These are phyloP conservation scores for Candida methanosorbosa DNA, from an alignment of 805 yeast genomes.

Conservation along the genomic window DNA sequence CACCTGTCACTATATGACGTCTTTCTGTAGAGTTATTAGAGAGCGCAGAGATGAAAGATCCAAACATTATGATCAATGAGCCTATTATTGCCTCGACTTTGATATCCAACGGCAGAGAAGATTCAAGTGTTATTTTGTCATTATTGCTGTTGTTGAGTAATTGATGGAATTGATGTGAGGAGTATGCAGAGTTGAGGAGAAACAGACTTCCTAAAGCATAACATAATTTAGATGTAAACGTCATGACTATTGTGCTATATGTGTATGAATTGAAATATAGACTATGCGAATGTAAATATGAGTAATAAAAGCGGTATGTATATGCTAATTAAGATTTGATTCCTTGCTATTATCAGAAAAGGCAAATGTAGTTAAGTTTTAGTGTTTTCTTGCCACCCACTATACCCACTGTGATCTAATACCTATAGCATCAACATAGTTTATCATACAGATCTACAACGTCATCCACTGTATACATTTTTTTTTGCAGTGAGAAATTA, in stretches of 20 bases:
- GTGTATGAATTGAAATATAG: too few relatives aligned
- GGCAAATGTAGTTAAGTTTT: too few relatives aligned
- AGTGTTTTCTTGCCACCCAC: too few relatives aligned
- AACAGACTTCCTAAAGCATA: not conserved
- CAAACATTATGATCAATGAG: slow-evolving; percentile 31
- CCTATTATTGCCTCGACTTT: slow-evolving; percentile 42
- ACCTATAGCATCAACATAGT: too few relatives aligned
- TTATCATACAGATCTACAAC: too few relatives aligned
- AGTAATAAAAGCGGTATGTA: too few relatives aligned
- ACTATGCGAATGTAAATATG: too few relatives aligned
- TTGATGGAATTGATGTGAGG: not conserved
- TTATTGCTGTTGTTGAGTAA: not conserved
- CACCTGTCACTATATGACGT: slow-evolving; percentile 18
- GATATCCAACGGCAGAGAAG: slow-evolving; percentile 35
- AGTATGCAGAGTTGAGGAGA: not conserved
- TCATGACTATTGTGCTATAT: not conserved
- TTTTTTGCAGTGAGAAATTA: too few relatives aligned
- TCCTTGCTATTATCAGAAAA: too few relatives aligned
- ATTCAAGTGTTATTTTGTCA: not conserved
- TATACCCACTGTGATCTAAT: too few relatives aligned
- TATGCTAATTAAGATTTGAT: too few relatives aligned
- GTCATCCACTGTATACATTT: too few relatives aligned
- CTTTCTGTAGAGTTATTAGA: slow-evolving; percentile 8
- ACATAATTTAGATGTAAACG: not conserved
- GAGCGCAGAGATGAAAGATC: slow-evolving; percentile 26